Evolutionary conservation across 306 rosid species (phyloP), one percentile per base, ranked within the genome.

Genomic region (Vicia villosa): DNA sequence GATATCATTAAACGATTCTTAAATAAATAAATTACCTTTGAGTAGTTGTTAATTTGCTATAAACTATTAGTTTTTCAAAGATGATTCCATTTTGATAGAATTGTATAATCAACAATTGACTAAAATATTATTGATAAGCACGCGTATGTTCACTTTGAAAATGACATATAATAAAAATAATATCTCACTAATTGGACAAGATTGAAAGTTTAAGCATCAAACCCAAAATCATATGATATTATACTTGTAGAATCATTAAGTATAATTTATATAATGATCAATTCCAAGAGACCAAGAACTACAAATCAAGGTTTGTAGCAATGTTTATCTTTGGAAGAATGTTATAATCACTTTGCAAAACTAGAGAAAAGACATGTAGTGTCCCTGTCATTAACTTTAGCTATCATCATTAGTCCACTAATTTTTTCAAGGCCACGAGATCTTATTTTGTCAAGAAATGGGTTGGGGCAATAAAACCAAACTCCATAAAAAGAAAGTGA

Each of bases 301-400:
- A 21, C 16, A 54, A 73, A 68, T 63, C 64, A 54, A 68, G 76
- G 63, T 24, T 15, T 52, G 51, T 60, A 68, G 61, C 69, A 36
- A 71, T 57, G 72, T 68, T 77, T 66, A 66, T 73, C 0, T 60
- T 75, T 76, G 70, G 79, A 49, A 56, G 45, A 72, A 76, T 66
- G 45, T 19, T 68, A 28, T 24, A 43, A 73, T 77, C 73, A 12
- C 73, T 73, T 77, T 47, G 30, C 62, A 55, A 46, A 54, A 72
- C 76, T 17, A 61, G 69, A 76, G 45, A 81, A 80, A 68, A 81
- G 65, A 73, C 62, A 66, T 52, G 16, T 57, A 5, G 38, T 72
- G 82, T 82, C 85, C 74, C 46, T 77, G 74, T 82, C 85, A 73
- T 82, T 77, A 82, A 57, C 82, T 82, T 77, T 77, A 77, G 43